Conservation (phyloP, 2,329 filamentous ascomycete species). For the Penicillium sp. region DNA sequence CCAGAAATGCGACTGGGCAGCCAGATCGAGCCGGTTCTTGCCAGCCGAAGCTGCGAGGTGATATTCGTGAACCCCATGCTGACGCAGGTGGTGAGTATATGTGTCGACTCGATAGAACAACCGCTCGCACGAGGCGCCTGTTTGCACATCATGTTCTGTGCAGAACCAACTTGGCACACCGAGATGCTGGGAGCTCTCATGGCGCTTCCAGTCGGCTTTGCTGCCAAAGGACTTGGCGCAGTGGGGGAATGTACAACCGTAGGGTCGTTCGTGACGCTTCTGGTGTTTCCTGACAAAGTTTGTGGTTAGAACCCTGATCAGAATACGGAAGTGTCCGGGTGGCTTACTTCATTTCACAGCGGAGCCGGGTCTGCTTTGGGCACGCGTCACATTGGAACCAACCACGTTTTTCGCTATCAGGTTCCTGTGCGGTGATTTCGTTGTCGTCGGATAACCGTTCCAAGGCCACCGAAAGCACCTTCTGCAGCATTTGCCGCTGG, state of each 20-base stretch:
- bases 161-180: constrained; percentile 73
- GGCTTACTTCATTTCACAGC: constrained; percentile 41
- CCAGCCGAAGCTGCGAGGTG: constrained; percentile 42
- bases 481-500: constrained; percentile 36
- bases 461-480: constrained; percentile 32
- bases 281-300: constrained; percentile 68
- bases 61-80: constrained; percentile 45
- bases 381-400: constrained; percentile 36
- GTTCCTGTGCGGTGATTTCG: not conserved
- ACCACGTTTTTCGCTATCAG: constrained; percentile 22
- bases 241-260: constrained; percentile 70
- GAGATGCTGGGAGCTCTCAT: constrained; percentile 78
- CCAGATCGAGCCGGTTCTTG: constrained; percentile 61
- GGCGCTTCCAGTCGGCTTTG: constrained; percentile 92
- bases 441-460: constrained; percentile 26
- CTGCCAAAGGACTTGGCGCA: constrained; percentile 80
- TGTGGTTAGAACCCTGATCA: not conserved
- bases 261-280: constrained; percentile 78
- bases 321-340: not conserved
- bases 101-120: constrained; percentile 59
- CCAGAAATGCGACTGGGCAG: constrained; percentile 71
- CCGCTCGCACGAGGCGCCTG: constrained; percentile 53
- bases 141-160: constrained; percentile 40
- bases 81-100: constrained; percentile 63
- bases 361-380: constrained; percentile 32